These are phyloP conservation scores for Arthonia radiata DNA, from an alignment of 495 filamentous ascomycete genomes.

Conservation along the genomic window DNA sequence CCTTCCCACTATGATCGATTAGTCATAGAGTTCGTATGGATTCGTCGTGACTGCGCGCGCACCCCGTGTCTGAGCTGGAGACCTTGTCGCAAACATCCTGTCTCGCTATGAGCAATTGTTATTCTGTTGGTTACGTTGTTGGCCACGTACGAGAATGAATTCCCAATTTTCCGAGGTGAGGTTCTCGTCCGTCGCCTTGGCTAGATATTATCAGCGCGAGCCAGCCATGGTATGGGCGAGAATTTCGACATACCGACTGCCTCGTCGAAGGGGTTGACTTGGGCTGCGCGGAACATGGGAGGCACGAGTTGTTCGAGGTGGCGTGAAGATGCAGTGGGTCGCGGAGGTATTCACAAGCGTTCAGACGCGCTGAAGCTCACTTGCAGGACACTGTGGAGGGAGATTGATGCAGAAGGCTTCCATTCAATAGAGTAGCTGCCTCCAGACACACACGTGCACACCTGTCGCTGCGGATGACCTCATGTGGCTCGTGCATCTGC, in stretches of 20 bases:
- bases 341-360: no score
- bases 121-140: constrained; percentile 1
- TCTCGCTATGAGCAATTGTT: background rate
- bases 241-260: constrained; percentile 41
- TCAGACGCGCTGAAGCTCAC: no score
- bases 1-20: constrained; percentile 35
- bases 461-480: no score
- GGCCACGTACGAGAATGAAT: constrained; percentile 48
- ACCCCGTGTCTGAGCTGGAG: constrained; percentile 35
- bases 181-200: constrained; percentile 97
- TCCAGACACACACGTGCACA: no score
- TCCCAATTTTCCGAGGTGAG: constrained; percentile 97
- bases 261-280: constrained; percentile 60
- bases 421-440: no score
- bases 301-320: no score
- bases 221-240: constrained; percentile 1
- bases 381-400: no score
- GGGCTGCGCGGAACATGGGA: constrained; percentile 51
- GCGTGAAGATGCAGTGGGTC: no score
- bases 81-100: constrained; percentile 94
- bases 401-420: no score
- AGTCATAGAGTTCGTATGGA: constrained; percentile 4
- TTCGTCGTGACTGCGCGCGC: constrained; percentile 8
- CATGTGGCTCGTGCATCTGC: no score
- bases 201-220: constrained; percentile 19